phyloP scores from a whole-genome alignment of 2,329 filamentous ascomycete species.

The Cytospora piceicola region DNA sequence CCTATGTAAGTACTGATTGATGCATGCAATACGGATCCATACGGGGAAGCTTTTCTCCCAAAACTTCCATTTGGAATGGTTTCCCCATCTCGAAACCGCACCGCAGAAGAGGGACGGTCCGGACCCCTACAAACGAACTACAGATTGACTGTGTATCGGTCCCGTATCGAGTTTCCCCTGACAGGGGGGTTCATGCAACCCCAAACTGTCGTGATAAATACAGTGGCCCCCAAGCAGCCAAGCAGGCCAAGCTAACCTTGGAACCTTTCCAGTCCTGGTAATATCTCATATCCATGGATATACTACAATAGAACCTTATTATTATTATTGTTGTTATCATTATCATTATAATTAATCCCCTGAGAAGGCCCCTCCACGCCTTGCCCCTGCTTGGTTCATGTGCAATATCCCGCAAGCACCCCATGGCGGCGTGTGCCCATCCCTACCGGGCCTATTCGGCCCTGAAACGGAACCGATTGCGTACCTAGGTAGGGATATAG shows the following conservation, averaged over 20 bases:
- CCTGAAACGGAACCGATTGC: neutral
- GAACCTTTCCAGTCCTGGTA: constrained; percentile 19
- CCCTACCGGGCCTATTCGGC: neutral
- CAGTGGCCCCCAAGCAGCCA: constrained; percentile 21
- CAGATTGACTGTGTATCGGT: constrained; percentile 20
- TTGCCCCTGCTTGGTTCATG: neutral
- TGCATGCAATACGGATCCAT: too few species aligned
- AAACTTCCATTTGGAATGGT: constrained; percentile 7
- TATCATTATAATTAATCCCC: too few species aligned
- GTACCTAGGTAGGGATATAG: too few species aligned
- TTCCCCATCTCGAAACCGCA: constrained; percentile 2
- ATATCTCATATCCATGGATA: neutral
- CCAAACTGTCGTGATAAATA: neutral
- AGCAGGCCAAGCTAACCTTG: neutral
- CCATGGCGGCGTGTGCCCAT: neutral
- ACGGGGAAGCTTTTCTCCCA: constrained; percentile 4
- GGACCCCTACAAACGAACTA: constrained; percentile 6
- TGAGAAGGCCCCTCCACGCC: neutral
- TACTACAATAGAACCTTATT: too few species aligned
- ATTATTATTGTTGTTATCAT: too few species aligned
- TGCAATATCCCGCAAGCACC: constrained; percentile 5
- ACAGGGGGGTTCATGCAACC: constrained; percentile 16
- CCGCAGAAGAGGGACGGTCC: constrained; percentile 1
- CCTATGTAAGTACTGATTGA: neutral
- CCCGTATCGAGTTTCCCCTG: constrained; percentile 30